phyloP scores from a whole-genome alignment of 106 monocot species.

The Dioscorea zingiberensis region DNA sequence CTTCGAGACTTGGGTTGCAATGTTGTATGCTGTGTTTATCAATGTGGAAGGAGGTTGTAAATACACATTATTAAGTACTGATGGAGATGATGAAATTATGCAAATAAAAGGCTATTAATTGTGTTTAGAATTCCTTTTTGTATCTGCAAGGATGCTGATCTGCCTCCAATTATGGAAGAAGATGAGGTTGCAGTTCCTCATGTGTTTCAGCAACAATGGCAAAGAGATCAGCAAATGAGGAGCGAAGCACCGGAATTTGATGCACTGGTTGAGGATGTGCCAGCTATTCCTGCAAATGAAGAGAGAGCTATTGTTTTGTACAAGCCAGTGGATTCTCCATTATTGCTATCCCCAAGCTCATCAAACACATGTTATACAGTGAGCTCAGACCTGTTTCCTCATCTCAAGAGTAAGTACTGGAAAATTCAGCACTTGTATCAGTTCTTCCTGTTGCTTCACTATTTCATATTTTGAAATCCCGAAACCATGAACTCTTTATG shows the following conservation, averaged over 20 bases:
- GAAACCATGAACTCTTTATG: too few species aligned
- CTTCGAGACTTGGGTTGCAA: too few species aligned
- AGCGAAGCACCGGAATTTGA: neutral
- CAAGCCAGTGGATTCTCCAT: slow-evolving; percentile 18
- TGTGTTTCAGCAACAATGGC: neutral
- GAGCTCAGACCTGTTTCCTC: slow-evolving; percentile 11
- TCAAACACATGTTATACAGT: slow-evolving; percentile 13
- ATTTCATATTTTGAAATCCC: too few species aligned
- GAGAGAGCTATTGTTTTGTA: slow-evolving; percentile 53
- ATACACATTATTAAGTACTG: too few species aligned
- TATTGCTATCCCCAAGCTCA: neutral
- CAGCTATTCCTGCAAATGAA: slow-evolving; percentile 17
- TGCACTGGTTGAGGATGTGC: neutral
- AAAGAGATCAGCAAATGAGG: neutral
- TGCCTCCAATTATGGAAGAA: slow-evolving; percentile 48
- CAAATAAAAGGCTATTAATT: too few species aligned
- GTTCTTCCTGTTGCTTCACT: too few species aligned
- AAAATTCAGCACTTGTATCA: neutral
- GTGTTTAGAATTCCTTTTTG: neutral
- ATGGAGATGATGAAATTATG: too few species aligned
- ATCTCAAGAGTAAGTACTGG: slow-evolving; percentile 35
- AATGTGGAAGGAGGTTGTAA: too few species aligned
- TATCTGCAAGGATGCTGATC: slow-evolving; percentile 31
- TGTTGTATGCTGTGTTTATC: too few species aligned
- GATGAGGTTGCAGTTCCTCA: slow-evolving; percentile 17